Evolutionary conservation across 129 eudicot genomes (phyloP).

Genomic region (Pulicaria dysenterica): DNA sequence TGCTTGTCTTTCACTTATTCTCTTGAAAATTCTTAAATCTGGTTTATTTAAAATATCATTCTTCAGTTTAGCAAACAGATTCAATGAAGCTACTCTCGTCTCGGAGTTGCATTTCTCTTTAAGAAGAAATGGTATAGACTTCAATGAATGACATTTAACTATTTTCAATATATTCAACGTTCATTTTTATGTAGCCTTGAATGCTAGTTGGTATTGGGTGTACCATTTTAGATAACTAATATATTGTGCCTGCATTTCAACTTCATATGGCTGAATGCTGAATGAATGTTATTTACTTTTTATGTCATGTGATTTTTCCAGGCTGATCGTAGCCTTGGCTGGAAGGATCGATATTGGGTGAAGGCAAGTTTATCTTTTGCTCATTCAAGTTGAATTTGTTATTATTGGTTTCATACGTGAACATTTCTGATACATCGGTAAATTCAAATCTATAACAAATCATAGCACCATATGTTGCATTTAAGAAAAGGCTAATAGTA

Average conservation of each 20-base stretch:
- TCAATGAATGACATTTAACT: too few relatives aligned
- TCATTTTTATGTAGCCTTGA: too few relatives aligned
- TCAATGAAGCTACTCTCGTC: too few relatives aligned
- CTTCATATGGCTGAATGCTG: too few relatives aligned
- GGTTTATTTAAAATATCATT: background rate
- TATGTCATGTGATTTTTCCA: conserved; percentile 38
- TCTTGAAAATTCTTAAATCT: background rate
- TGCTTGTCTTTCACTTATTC: background rate
- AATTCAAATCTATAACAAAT: background rate
- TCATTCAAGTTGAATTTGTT: background rate
- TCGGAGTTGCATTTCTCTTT: too few relatives aligned
- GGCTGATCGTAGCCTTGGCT: conserved; percentile 65
- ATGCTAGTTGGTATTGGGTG: too few relatives aligned
- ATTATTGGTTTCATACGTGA: conserved; percentile 1
- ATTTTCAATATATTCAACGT: too few relatives aligned
- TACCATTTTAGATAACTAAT: too few relatives aligned
- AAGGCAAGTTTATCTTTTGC: conserved; percentile 58
- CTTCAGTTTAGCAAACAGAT: too few relatives aligned
- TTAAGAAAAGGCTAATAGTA: background rate
- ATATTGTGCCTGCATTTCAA: too few relatives aligned
- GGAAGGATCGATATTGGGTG: conserved; percentile 95
- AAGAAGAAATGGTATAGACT: too few relatives aligned
- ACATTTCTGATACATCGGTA: background rate
- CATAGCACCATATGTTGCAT: background rate
- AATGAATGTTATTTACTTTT: background rate